phyloP scores from a whole-genome alignment of 2,329 filamentous ascomycete genomes.

The Talaromyces sp. region DNA sequence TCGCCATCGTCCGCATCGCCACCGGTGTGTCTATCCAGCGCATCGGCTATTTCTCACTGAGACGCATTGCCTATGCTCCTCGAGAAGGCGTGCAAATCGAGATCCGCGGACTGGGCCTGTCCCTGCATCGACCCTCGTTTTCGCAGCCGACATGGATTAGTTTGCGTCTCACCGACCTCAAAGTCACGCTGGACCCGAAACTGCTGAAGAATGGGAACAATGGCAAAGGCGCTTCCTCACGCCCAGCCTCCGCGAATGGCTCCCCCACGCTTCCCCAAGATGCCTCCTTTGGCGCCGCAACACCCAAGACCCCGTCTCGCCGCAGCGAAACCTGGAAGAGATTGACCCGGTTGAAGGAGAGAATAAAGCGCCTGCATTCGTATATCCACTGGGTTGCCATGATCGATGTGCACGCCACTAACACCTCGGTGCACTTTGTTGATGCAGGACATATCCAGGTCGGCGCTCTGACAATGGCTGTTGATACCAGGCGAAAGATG shows the following conservation, averaged over 20 bases:
- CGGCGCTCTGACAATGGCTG: conserved; percentile 75
- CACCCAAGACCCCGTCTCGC: conserved; percentile 7
- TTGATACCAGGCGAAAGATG: conserved; percentile 87
- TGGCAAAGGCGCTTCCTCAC: conserved; percentile 12
- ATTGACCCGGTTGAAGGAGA: conserved; percentile 73
- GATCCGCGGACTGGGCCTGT: conserved; percentile 80
- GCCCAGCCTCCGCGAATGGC: conserved; percentile 2
- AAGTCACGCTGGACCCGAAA: conserved; percentile 72
- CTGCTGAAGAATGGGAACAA: conserved; percentile 44
- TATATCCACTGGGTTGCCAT: conserved; percentile 84
- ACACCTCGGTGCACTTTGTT: conserved; percentile 68
- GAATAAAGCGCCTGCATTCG: conserved; percentile 77
- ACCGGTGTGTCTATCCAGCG: conserved; percentile 95
- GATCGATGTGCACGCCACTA: conserved; percentile 81
- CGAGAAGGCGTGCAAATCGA: conserved; percentile 85
- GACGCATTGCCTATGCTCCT: conserved; percentile 83
- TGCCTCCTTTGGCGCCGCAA: conserved; percentile 6
- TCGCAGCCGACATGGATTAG: conserved; percentile 96
- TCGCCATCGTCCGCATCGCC: conserved; percentile 84
- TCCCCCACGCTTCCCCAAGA: conserved; percentile 9
- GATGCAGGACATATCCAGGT: conserved; percentile 82
- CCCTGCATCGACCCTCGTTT: conserved; percentile 89
- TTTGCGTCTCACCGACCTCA: conserved; percentile 78
- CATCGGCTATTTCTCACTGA: conserved; percentile 85
- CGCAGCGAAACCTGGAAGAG: conserved; percentile 75